A percentile compares a stretch with the other conserved stretches of the same genome.
Evolutionary conservation across 2,329 filamentous ascomycete genomes (phyloP).

Genomic region (Colletotrichum musae): DNA sequence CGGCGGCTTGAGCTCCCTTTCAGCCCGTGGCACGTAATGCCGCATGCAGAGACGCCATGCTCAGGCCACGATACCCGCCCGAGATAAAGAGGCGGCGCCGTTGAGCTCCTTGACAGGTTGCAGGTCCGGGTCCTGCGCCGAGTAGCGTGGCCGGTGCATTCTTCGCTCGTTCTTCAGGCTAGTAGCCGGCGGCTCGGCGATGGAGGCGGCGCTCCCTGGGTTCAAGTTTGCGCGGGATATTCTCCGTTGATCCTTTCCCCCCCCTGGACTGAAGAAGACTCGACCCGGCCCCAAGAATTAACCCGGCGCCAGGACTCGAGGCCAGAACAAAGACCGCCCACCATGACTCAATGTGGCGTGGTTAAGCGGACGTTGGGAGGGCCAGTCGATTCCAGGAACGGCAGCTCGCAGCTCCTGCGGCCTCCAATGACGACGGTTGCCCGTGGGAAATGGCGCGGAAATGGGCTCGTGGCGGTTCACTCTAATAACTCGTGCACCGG

Average conservation of each 20-base stretch:
- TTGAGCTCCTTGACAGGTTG: not conserved
- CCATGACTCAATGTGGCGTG: conserved; percentile 35
- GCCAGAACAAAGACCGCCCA: conserved; percentile 32
- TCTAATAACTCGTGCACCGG: no score
- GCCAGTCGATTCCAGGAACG: conserved; percentile 27
- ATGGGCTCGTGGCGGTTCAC: conserved; percentile 18
- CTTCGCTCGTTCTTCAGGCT: not conserved
- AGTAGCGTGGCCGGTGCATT: not conserved
- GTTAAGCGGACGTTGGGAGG: conserved; percentile 31
- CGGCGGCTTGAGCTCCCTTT: not conserved
- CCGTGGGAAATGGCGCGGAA: conserved; percentile 3
- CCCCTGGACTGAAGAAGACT: not conserved
- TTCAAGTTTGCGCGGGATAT: conserved; percentile 19
- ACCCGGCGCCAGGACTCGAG: not conserved
- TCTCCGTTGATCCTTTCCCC: not conserved
- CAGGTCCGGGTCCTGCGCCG: no score
- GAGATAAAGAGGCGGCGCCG: not conserved
- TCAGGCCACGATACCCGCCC: not conserved
- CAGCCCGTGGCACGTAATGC: not conserved
- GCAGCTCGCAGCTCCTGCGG: conserved; percentile 3
- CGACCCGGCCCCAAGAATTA: no score
- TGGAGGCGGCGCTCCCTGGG: not conserved
- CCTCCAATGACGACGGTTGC: conserved; percentile 8
- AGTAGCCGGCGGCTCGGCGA: not conserved
- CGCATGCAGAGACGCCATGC: not conserved